These are phyloP conservation scores for Paraphaeosphaeria sporulosa DNA, from an alignment of 2,329 filamentous ascomycete species.

Conservation along the genomic window DNA sequence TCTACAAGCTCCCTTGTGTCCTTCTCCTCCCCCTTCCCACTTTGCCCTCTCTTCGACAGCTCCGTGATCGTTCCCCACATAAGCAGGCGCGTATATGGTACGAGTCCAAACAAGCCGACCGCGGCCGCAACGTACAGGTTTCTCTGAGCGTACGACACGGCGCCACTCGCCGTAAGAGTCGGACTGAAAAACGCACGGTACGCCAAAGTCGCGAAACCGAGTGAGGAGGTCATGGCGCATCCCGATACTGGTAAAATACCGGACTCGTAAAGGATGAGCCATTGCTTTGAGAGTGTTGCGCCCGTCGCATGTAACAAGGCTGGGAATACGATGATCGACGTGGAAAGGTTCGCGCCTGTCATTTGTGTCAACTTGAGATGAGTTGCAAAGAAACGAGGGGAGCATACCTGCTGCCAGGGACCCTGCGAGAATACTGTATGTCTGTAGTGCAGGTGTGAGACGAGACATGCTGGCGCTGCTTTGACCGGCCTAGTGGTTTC, in stretches of 20 bases:
- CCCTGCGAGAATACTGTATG: constrained; percentile 29
- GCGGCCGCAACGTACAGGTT: constrained; percentile 23
- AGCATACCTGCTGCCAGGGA: constrained; percentile 26
- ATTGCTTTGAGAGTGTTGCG: constrained; percentile 25
- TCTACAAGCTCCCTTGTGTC: constrained; percentile 21
- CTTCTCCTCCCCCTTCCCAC: not conserved
- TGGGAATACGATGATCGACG: constrained; percentile 27
- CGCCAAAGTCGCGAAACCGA: constrained; percentile 26
- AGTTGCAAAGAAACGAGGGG: not conserved
- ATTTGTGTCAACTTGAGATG: not conserved
- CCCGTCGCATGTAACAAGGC: constrained; percentile 21
- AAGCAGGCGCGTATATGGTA: constrained; percentile 24
- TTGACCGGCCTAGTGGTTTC: not conserved
- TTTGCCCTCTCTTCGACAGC: constrained; percentile 18
- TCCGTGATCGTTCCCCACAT: constrained; percentile 19
- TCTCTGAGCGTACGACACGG: constrained; percentile 12
- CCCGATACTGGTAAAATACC: constrained; percentile 29
- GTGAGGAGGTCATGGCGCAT: constrained; percentile 22
- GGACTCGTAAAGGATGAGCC: constrained; percentile 27
- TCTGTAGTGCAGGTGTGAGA: constrained; percentile 24
- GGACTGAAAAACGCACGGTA: constrained; percentile 11
- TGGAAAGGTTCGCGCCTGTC: constrained; percentile 28
- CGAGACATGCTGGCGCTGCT: not conserved
- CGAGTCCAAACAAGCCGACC: constrained; percentile 21
- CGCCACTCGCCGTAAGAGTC: not conserved